Conservation (phyloP, 2,329 filamentous ascomycete genomes). For the Shiraia bambusicola region DNA sequence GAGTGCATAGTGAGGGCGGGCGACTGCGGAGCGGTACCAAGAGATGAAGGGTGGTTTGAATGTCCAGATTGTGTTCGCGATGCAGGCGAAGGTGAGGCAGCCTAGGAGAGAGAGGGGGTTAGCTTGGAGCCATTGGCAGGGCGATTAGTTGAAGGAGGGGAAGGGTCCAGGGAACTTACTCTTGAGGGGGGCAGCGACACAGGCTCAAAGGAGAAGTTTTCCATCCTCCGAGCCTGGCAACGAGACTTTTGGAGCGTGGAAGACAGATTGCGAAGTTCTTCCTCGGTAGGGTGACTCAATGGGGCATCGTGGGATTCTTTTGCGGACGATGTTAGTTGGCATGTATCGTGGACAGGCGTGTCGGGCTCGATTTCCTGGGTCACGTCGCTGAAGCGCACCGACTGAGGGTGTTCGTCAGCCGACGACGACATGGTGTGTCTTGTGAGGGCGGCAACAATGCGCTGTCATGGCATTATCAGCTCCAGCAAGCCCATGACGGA, state of each 20-base stretch:
- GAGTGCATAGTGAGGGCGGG: slow-evolving; percentile 74
- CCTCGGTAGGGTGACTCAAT: slow-evolving; percentile 51
- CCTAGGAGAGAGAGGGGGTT: slow-evolving; percentile 36
- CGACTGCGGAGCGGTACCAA: slow-evolving; percentile 69
- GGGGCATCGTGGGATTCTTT: slow-evolving; percentile 25
- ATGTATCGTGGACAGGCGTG: slow-evolving; percentile 34
- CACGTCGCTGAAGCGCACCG: slow-evolving; percentile 45
- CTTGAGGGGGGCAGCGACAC: slow-evolving; percentile 83
- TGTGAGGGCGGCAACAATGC: slow-evolving; percentile 5
- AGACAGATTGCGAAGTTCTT: slow-evolving; percentile 71
- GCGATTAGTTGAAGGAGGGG: slow-evolving; percentile 3
- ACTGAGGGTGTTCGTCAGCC: slow-evolving; percentile 29
- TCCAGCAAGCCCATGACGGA: slow-evolving; percentile 20
- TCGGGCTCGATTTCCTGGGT: slow-evolving; percentile 44
- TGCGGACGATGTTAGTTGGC: slow-evolving; percentile 28
- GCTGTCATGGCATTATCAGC: slow-evolving; percentile 13
- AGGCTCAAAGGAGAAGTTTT: slow-evolving; percentile 86
- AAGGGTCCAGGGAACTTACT: too few relatives aligned
- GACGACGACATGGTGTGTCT: slow-evolving; percentile 30
- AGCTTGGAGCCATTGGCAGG: slow-evolving; percentile 16
- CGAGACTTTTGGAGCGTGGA: slow-evolving; percentile 71
- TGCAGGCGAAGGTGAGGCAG: slow-evolving; percentile 50
- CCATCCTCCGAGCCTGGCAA: slow-evolving; percentile 79
- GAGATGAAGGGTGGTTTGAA: slow-evolving; percentile 49
- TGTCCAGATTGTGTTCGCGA: slow-evolving; percentile 54